phyloP scores from a whole-genome alignment of 108 stramenopile species.

The Cyclotella cryptica region DNA sequence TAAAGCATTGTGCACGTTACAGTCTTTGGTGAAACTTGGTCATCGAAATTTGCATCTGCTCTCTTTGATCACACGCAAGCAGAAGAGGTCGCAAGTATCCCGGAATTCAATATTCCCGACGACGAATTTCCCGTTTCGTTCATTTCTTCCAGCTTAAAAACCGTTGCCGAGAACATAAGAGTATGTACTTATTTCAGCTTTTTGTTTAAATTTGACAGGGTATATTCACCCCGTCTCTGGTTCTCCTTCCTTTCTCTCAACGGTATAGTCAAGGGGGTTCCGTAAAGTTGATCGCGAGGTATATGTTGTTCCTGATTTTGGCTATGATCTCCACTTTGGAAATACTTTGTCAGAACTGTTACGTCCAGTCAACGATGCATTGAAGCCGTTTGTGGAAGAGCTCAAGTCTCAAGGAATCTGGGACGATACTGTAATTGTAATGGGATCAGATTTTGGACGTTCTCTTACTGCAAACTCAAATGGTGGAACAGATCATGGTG shows the following conservation, averaged over 20 bases:
- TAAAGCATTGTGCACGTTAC: background rate
- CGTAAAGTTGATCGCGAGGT: conserved; percentile 44
- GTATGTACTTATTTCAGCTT: background rate
- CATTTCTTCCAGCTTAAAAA: conserved; percentile 12
- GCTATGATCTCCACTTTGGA: conserved; percentile 38
- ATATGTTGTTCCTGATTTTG: conserved; percentile 31
- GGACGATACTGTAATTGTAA: conserved; percentile 46
- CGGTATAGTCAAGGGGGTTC: conserved; percentile 16
- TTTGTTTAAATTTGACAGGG: background rate
- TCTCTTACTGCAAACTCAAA: conserved; percentile 46
- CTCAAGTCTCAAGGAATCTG: conserved; percentile 51
- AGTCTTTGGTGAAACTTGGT: conserved; percentile 32
- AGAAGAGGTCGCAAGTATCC: conserved; percentile 18
- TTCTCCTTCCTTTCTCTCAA: conserved; percentile 1
- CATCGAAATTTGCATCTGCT: conserved; percentile 24
- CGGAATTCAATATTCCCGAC: conserved; percentile 21
- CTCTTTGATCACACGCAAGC: conserved; percentile 26
- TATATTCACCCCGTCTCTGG: background rate
- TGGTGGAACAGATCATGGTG: conserved; percentile 54
- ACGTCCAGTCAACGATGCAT: conserved; percentile 31
- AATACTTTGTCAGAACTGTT: background rate
- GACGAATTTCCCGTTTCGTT: background rate
- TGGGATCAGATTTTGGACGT: conserved; percentile 59
- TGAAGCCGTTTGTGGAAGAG: conserved; percentile 40
- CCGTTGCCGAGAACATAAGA: conserved; percentile 21